phyloP scores from a whole-genome alignment of 2,329 filamentous ascomycete species.

The Proliferodiscus dingleyae region DNA sequence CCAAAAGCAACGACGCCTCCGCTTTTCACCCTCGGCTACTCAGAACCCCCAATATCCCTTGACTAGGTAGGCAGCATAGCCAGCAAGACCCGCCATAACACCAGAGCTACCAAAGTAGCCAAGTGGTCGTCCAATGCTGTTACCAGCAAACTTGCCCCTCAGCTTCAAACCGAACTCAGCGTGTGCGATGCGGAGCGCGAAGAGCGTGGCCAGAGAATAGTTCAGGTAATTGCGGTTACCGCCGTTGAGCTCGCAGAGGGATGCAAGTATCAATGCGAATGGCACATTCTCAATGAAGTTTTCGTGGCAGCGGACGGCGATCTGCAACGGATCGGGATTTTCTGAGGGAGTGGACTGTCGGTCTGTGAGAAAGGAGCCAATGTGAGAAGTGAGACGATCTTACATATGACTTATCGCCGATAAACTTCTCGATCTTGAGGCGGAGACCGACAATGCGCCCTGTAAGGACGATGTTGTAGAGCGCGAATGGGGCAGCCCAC shows the following conservation, averaged over 20 bases:
- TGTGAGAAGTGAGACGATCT: background rate
- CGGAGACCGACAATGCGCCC: constrained; percentile 11
- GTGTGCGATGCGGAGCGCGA: constrained; percentile 14
- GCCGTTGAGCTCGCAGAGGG: constrained; percentile 39
- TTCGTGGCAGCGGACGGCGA: constrained; percentile 8
- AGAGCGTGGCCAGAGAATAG: constrained; percentile 12
- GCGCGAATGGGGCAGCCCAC: constrained; percentile 15
- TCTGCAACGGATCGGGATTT: constrained; percentile 2
- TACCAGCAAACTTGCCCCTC: constrained; percentile 11
- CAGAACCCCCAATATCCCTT: constrained; percentile 18
- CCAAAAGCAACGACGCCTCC: background rate
- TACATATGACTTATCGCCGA: constrained; percentile 11
- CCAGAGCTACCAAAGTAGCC: constrained; percentile 14
- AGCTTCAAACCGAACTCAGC: constrained; percentile 9
- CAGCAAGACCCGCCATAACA: constrained; percentile 9
- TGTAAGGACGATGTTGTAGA: constrained; percentile 17
- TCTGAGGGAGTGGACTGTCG: background rate
- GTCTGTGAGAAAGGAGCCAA: background rate
- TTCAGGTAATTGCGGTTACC: constrained; percentile 10
- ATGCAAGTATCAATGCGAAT: constrained; percentile 45
- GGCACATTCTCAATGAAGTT: constrained; percentile 36
- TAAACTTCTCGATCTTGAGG: constrained; percentile 8
- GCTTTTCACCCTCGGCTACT: background rate
- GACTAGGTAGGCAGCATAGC: constrained; percentile 11
- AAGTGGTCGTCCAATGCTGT: constrained; percentile 14